phyloP scores from a whole-genome alignment of 805 yeast genomes.

The Middelhovenomyces tepae region DNA sequence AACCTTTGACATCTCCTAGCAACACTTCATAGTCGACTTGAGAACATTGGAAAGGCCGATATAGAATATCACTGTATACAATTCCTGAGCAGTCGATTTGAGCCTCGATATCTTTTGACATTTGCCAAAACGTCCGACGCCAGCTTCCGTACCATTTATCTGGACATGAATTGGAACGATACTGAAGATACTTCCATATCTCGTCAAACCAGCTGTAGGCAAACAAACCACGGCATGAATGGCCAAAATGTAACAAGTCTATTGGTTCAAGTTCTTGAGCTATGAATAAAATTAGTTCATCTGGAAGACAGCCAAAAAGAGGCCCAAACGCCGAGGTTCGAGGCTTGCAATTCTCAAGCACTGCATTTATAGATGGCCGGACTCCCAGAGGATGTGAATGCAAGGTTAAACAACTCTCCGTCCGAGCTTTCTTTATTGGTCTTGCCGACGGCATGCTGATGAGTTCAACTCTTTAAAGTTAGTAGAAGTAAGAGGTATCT shows the following conservation, averaged over 20 bases:
- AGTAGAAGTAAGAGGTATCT: no score
- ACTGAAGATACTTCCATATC: slow-evolving; percentile 61
- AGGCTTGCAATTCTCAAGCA: slow-evolving; percentile 3
- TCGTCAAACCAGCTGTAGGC: slow-evolving; percentile 74
- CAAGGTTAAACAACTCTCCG: background rate
- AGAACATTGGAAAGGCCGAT: slow-evolving; percentile 76
- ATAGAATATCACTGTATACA: slow-evolving; percentile 70
- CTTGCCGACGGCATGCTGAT: no score
- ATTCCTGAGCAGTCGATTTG: slow-evolving; percentile 34
- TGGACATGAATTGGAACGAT: slow-evolving; percentile 26
- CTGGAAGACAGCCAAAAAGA: slow-evolving; percentile 43
- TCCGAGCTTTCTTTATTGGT: no score
- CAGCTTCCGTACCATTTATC: slow-evolving; percentile 69
- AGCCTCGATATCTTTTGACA: slow-evolving; percentile 35
- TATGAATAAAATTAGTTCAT: slow-evolving; percentile 52
- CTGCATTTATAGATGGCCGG: slow-evolving; percentile 6
- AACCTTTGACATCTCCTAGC: slow-evolving; percentile 26
- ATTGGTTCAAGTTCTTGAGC: slow-evolving; percentile 39
- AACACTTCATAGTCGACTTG: slow-evolving; percentile 53
- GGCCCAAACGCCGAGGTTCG: slow-evolving; percentile 42
- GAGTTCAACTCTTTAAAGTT: no score
- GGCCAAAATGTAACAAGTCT: slow-evolving; percentile 46
- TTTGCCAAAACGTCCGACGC: slow-evolving; percentile 50
- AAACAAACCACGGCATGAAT: slow-evolving; percentile 56
- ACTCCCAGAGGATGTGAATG: slow-evolving; percentile 1